phyloP scores from a whole-genome alignment of 225 moss, liverwort and hornwort genomes.

The Pseudisothecium myosuroides region DNA sequence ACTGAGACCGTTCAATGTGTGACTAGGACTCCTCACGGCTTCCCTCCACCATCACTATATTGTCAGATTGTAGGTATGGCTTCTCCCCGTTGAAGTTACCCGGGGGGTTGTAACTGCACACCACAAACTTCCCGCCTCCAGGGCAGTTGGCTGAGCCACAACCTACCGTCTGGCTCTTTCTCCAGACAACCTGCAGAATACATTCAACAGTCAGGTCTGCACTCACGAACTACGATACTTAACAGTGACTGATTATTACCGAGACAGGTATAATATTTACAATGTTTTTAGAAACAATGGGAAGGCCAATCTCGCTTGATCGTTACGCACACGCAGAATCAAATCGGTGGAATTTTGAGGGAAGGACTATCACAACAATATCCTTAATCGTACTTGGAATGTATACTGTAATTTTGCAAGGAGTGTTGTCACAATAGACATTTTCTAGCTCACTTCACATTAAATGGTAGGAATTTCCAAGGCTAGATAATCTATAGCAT shows the following conservation, averaged over 20 bases:
- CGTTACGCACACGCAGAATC: accelerated
- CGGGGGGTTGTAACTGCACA: conserved; percentile 34
- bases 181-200: conserved; percentile 21
- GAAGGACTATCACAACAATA: too few relatives aligned
- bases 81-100: not conserved
- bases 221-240: accelerated
- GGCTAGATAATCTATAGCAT: not conserved
- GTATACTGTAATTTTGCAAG: not conserved
- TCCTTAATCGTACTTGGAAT: not conserved
- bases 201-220: not conserved
- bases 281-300: too few relatives aligned
- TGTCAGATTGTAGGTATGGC: not conserved
- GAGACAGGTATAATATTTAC: accelerated
- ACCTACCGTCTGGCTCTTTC: not conserved
- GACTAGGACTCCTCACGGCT: too few relatives aligned
- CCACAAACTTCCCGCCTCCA: conserved; percentile 23
- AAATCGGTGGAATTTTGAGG: not conserved
- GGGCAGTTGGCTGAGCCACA: conserved; percentile 24
- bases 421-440: not conserved
- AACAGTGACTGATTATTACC: not conserved
- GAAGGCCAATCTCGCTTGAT: not conserved
- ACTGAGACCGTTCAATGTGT: too few relatives aligned
- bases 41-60: not conserved
- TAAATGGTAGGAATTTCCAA: too few relatives aligned
- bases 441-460: not conserved